phyloP scores from a whole-genome alignment of 1,284 basidiomycete species.

The Rhodofomes roseus region DNA sequence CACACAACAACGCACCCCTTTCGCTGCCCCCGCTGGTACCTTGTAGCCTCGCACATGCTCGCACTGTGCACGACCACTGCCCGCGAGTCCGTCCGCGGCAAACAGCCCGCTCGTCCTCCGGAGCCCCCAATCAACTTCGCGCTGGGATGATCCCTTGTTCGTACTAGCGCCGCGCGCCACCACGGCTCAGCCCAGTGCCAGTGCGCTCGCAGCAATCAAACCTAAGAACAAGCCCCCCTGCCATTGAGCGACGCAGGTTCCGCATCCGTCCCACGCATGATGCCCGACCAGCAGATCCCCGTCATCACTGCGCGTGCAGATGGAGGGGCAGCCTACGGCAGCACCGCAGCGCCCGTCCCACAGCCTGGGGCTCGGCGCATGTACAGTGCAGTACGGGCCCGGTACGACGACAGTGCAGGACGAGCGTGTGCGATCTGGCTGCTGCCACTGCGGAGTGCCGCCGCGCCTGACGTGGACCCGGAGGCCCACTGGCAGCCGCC shows the following conservation, averaged over 20 bases:
- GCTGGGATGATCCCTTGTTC: not conserved
- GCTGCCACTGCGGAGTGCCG: not conserved
- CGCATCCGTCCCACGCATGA: not conserved
- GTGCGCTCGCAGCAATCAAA: not conserved
- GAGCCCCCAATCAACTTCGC: not conserved
- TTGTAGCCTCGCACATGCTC: not conserved
- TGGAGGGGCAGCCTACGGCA: not conserved
- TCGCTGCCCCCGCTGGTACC: not conserved
- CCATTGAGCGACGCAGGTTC: not conserved
- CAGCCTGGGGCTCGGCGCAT: not conserved
- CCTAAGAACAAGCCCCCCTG: not conserved
- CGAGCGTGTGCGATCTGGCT: not conserved
- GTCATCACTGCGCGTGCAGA: not conserved
- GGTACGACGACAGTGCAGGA: not conserved
- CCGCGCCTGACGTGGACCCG: not conserved
- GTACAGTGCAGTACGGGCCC: not conserved
- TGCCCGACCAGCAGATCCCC: not conserved
- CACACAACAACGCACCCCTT: not conserved
- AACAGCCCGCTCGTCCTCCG: not conserved
- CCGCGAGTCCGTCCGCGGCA: not conserved
- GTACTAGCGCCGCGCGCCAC: slow-evolving; percentile 1
- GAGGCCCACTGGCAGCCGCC: not conserved
- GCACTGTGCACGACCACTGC: not conserved
- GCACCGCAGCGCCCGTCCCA: slow-evolving; percentile 1
- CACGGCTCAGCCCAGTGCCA: not conserved